These are phyloP conservation scores for Rubia peregrina DNA, from an alignment of 305 asterid species.

Conservation along the genomic window DNA sequence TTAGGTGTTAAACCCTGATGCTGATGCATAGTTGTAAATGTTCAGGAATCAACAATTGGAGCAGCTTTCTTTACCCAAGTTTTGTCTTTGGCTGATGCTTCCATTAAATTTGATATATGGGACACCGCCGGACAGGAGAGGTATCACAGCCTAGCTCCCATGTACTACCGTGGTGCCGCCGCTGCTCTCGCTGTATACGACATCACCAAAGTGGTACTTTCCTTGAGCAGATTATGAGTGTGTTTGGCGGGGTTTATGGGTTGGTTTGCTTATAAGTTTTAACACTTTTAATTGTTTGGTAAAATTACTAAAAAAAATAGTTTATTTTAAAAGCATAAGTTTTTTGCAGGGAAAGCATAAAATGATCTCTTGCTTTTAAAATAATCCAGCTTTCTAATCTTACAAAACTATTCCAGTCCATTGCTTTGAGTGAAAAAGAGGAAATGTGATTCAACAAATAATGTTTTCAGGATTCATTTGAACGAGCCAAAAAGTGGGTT, in stretches of 20 bases:
- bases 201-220: constrained; percentile 24
- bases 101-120: constrained; percentile 33
- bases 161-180: constrained; percentile 36
- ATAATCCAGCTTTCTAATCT: too few relatives aligned
- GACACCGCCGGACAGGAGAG: constrained; percentile 38
- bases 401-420: too few relatives aligned
- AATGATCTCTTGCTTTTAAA: too few relatives aligned
- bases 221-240: too few relatives aligned
- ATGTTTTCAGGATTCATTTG: constrained; percentile 23
- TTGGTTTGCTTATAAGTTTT: too few relatives aligned
- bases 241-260: too few relatives aligned
- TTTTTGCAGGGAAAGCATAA: too few relatives aligned
- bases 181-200: constrained; percentile 31
- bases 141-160: constrained; percentile 35
- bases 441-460: not conserved
- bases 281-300: too few relatives aligned
- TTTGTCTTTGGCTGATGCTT: constrained; percentile 24
- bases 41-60: constrained; percentile 35
- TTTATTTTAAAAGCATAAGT: too few relatives aligned
- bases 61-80: constrained; percentile 37
- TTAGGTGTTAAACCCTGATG: not conserved
- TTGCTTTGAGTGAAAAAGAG: too few relatives aligned
- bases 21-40: not conserved
- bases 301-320: too few relatives aligned
- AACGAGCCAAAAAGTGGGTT: constrained; percentile 32